Conservation (phyloP, 441 rosid genomes). For the Brassica balearica region DNA sequence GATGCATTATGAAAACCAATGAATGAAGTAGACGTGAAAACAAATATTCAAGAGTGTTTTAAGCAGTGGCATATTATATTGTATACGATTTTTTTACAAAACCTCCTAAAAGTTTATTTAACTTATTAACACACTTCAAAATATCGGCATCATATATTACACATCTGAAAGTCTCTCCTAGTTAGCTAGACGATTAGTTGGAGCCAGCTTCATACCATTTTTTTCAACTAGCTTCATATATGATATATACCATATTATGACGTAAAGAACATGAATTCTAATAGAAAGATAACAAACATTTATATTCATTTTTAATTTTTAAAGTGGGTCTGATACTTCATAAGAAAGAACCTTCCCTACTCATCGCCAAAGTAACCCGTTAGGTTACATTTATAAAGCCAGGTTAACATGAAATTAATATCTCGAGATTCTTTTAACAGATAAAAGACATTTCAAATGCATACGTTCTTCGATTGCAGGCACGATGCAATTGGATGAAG, state of each 20-base stretch:
- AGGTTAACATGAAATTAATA: not conserved
- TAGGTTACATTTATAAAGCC: slow-evolving; percentile 22
- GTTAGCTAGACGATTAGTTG: too few species aligned
- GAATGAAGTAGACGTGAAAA: too few species aligned
- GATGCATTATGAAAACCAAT: too few species aligned
- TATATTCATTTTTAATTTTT: not conserved
- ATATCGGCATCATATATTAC: too few species aligned
- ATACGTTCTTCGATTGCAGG: slow-evolving; percentile 36
- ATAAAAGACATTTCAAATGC: slow-evolving; percentile 11
- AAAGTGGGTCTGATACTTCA: slow-evolving; percentile 16
- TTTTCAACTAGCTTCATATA: too few species aligned
- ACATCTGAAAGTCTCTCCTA: too few species aligned
- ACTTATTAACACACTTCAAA: too few species aligned
- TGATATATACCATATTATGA: not conserved
- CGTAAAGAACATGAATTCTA: not conserved
- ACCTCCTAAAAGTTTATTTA: too few species aligned
- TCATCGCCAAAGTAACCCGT: slow-evolving; percentile 26
- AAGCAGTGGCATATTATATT: too few species aligned
- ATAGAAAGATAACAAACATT: not conserved
- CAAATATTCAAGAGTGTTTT: too few species aligned
- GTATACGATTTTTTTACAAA: too few species aligned
- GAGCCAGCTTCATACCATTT: too few species aligned
- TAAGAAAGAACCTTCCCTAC: not conserved
- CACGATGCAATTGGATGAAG: slow-evolving; percentile 36
- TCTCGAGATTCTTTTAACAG: not conserved